Conservation (phyloP, 2,329 filamentous ascomycete species). For the Chaetomiaceae sp. region DNA sequence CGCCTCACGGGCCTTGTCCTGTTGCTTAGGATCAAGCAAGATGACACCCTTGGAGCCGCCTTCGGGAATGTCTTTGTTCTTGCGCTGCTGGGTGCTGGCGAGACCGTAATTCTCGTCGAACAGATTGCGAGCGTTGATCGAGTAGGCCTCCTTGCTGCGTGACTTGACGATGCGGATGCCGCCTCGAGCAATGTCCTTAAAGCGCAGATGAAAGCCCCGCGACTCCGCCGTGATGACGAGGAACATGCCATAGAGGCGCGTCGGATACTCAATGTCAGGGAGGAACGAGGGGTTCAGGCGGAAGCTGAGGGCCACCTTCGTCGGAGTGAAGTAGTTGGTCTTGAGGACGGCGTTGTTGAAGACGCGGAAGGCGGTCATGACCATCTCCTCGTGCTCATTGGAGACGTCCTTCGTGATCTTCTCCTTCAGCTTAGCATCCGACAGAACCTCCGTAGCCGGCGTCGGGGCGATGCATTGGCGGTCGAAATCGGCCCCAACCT, state of each 20-base stretch:
- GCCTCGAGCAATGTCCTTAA: constrained; percentile 92
- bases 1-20: constrained; percentile 84
- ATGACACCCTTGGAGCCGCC: constrained; percentile 98
- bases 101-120: constrained; percentile 99
- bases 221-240: constrained; percentile 95
- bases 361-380: constrained; percentile 91
- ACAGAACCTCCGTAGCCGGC: constrained; percentile 61
- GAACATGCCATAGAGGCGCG: constrained; percentile 96
- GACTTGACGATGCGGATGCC: constrained; percentile 99
- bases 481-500: constrained; percentile 45
- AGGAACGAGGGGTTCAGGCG: constrained; percentile 84
- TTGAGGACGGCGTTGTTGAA: constrained; percentile 94
- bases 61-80: constrained; percentile 99
- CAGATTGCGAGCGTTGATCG: constrained; percentile 90
- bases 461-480: constrained; percentile 48
- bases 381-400: constrained; percentile 96
- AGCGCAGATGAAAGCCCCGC: constrained; percentile 92
- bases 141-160: constrained; percentile 88
- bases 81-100: constrained; percentile 96
- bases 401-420: constrained; percentile 71
- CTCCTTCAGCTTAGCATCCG: constrained; percentile 65
- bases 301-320: constrained; percentile 97
- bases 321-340: constrained; percentile 96
- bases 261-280: constrained; percentile 85
- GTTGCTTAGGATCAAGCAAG: constrained; percentile 84